A percentile compares a stretch with the other conserved stretches of the same genome.
These are phyloP conservation scores for Hibiscus tridactylites DNA, from an alignment of 345 rosid species.

Conservation along the genomic window DNA sequence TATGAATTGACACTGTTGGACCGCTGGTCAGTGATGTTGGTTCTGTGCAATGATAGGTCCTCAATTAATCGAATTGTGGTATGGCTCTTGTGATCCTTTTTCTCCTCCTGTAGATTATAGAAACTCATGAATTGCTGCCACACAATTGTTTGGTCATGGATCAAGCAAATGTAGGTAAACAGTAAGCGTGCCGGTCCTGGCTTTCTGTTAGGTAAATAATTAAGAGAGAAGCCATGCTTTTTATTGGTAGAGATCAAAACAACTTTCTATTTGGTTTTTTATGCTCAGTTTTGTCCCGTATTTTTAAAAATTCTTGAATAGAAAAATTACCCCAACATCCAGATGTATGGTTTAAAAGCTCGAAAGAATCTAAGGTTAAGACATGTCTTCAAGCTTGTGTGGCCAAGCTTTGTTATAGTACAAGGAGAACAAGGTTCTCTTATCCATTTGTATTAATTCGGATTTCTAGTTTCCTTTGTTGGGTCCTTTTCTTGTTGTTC, in stretches of 20 bases:
- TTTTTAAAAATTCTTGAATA: background rate
- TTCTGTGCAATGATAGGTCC: conserved; percentile 8
- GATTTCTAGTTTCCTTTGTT: background rate
- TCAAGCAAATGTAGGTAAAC: background rate
- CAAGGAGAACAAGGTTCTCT: background rate
- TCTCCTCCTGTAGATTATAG: conserved; percentile 10
- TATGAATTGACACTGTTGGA: conserved; percentile 11
- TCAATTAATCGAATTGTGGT: background rate
- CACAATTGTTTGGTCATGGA: conserved; percentile 14
- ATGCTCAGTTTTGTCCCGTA: background rate
- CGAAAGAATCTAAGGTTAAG: background rate
- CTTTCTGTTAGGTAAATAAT: background rate
- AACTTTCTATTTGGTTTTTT: conserved; percentile 9
- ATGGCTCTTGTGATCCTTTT: background rate
- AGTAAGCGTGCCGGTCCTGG: background rate
- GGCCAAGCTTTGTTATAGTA: background rate
- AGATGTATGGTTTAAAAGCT: background rate
- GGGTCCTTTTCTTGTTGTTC: background rate
- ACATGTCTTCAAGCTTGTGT: background rate
- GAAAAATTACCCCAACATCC: background rate
- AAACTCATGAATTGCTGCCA: conserved; percentile 9
- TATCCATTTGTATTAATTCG: background rate
- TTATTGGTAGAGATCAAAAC: background rate
- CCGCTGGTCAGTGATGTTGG: conserved; percentile 5
- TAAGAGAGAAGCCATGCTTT: conserved; percentile 16